Evolutionary conservation across 164 flowering plant species (phyloP), one percentile per base, ranked within the genome.

Genomic region (Vitis labrusca): DNA sequence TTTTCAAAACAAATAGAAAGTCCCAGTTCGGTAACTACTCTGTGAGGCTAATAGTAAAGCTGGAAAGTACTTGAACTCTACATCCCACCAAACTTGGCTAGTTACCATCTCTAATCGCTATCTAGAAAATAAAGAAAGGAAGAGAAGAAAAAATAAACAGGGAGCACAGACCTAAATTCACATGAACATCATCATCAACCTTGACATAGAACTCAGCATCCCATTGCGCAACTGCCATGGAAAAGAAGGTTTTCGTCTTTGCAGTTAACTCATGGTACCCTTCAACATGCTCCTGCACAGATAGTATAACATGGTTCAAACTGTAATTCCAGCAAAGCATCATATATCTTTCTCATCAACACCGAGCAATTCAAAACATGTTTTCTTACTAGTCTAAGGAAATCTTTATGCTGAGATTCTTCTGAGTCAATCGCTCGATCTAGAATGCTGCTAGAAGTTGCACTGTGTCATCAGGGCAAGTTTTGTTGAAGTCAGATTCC

Each of bases 391-490:
- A 74, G 77, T 69, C 77, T 69, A 50, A 74, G 62, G 62, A 74
- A 74, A 54, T 74, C 77, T 12, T 69, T 59, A 51, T 74, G 77
- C 65, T 69, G 72, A 17, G 64, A 14, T 10, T 69, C 69, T 62
- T 74, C 77, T 11, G 77, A 63, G 50, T 74, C 77, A 58, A 74
- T 56, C 14, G 73, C 77, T n/a, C 65, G 68, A 69, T 74, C 77
- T 59, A 74, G 47, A 50, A 74, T 74, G 51, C 77, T 69, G 50
- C 65, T 69, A 19, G 77, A 53, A 29, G 77, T 74, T 32, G 77
- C 73, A 64, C 77, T 74, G 69, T 14, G 16, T 53, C 14, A 53
- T 13, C 56, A 14, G n/a, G 53, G 44, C 44, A 32, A 32, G 44
- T 32, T 32, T 32, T 6, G 44, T 32, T 32, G 44, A 32, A 32